Evolutionary conservation across 2,329 filamentous ascomycete genomes (phyloP).

Genomic region (Ophiostoma quercus): DNA sequence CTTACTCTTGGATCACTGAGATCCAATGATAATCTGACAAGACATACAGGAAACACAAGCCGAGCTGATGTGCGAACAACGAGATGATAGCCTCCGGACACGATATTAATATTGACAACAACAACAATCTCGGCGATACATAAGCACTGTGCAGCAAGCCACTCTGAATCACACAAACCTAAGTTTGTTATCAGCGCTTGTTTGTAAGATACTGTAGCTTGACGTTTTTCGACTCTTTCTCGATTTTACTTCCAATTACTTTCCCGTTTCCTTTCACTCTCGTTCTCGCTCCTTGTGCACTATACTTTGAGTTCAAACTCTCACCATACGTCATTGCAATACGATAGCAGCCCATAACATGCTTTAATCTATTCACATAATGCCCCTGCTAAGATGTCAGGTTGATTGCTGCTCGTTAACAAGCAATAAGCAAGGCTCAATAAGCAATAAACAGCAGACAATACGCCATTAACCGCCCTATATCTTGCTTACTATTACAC

Average conservation of each 20-base stretch:
- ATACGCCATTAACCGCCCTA: neutral
- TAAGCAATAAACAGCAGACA: neutral
- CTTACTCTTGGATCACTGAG: neutral
- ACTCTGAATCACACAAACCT: neutral
- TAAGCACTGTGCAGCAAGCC: conserved; percentile 10
- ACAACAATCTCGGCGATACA: neutral
- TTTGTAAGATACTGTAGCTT: neutral
- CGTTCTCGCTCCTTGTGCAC: neutral
- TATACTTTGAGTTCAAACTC: neutral
- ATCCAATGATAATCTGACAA: neutral
- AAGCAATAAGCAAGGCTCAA: neutral
- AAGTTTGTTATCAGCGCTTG: neutral
- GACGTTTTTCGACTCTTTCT: neutral
- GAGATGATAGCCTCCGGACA: neutral
- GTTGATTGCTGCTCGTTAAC: neutral
- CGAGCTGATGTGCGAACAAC: neutral
- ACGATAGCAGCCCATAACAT: neutral
- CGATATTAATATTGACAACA: neutral
- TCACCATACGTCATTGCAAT: neutral
- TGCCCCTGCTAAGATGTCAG: neutral
- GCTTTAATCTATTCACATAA: neutral
- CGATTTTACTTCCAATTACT: neutral
- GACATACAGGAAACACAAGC: neutral
- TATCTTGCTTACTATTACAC: neutral
- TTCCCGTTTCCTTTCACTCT: neutral